Base-by-base conservation (phyloP, 2,329 filamentous ascomycete genomes). In the Rhinocladiella mackenziei region DNA sequence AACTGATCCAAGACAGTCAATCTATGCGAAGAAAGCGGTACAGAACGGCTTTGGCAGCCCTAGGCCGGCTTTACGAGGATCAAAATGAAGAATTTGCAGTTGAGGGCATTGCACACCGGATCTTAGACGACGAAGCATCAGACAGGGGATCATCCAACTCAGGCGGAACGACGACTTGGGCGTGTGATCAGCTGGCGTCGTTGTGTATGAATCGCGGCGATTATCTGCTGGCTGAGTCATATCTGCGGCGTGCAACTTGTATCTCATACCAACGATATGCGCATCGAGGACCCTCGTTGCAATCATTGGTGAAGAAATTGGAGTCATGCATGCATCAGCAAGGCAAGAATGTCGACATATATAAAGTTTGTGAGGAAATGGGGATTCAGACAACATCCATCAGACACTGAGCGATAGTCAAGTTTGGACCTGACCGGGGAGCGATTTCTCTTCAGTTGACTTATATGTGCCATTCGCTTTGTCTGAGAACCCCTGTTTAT, bases 121-220 rank as follows among this genome's bases (percentile, higher is more conserved):
- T 52, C 31, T 41, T 52, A 6, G 39, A 45, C 14, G 30, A 43
- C 18, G 45, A 45, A 22, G 37, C 37, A 3, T 29, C 41, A 11
- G 45, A 52, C 28, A 31, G 26, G 10, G 17, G 15, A 8, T 25
- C 29, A 11, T 28, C 41, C 10, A 45, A 45, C 20, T n/a, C n/a
- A n/a, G 46, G 45, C 30, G 39, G 45, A 26, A 48, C 41, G 6
- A 42, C 45, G 5, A 23, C 42, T 17, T 52, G 49, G 45, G 49
- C 49, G 14, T 48, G 41, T 32, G 45, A 48, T 26, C 49, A 52
- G 34, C 49, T 52, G 22, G 49, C 40, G n/a, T 35, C 34, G 6
- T 20, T 43, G n/a, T 39, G 26, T 23, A 20, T 48, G 29, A 30
- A 18, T 37, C 45, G 49, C 18, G 29, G 26, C 10, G 49, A 52